These are phyloP conservation scores for Colletotrichum sp. DNA, from an alignment of 2,329 filamentous ascomycete species.

Conservation along the genomic window DNA sequence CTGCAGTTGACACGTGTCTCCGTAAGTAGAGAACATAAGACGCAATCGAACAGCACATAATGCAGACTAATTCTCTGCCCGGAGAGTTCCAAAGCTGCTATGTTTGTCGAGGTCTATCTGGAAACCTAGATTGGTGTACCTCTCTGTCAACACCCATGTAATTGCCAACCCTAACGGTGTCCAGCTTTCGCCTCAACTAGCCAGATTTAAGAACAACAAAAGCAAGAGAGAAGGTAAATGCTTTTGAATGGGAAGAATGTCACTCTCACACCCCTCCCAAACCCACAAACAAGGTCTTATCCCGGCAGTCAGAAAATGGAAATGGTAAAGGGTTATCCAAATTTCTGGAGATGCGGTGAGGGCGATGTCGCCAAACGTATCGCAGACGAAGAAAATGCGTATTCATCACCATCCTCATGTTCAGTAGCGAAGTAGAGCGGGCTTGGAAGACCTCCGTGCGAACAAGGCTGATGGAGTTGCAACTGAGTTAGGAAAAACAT, in stretches of 20 bases:
- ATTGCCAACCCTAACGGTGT: not conserved
- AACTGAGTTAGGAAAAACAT: not conserved
- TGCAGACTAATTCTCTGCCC: not conserved
- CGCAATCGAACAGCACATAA: not conserved
- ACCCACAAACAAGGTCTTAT: not conserved
- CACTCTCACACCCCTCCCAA: not conserved
- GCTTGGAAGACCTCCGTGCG: not conserved
- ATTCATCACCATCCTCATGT: not conserved
- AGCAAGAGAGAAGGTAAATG: not conserved
- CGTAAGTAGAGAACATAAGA: not conserved
- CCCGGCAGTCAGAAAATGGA: not conserved
- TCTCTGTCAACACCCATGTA: not conserved
- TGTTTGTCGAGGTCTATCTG: not conserved
- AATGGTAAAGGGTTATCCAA: not conserved
- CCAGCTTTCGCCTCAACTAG: not conserved
- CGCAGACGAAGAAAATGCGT: not conserved
- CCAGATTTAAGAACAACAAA: not conserved
- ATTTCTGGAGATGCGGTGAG: not conserved
- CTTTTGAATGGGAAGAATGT: not conserved
- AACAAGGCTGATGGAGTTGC: not conserved
- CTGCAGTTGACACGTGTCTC: not conserved
- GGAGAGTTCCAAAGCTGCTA: not conserved
- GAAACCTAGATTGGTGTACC: not conserved
- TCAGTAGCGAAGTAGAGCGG: not conserved
- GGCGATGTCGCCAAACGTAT: not conserved